phyloP scores from a whole-genome alignment of 805 yeast species.

The Barnettozyma sucrosica region DNA sequence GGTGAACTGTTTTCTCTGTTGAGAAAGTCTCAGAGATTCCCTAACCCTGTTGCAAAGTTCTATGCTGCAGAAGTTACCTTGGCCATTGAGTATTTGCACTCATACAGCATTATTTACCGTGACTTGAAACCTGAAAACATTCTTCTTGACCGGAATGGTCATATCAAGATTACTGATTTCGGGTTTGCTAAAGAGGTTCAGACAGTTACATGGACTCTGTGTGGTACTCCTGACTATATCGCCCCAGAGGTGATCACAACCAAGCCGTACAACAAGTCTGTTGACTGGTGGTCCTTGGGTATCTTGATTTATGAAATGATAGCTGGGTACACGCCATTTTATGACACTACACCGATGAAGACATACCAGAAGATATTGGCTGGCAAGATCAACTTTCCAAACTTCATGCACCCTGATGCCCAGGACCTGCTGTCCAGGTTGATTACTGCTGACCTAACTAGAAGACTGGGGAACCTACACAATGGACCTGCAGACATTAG shows the following conservation, averaged over 20 bases:
- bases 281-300: constrained; percentile 98
- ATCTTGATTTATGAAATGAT: constrained; percentile 90
- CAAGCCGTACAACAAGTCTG: constrained; percentile 90
- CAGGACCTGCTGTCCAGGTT: constrained; percentile 65
- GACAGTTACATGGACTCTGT: constrained; percentile 87
- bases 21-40: constrained; percentile 85
- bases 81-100: constrained; percentile 84
- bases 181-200: constrained; percentile 93
- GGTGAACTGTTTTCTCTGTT: constrained; percentile 86
- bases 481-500: constrained; percentile 83
- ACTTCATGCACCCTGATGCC: constrained; percentile 70
- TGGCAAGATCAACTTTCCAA: constrained; percentile 74
- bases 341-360: constrained; percentile 88
- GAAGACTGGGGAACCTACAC: constrained; percentile 78
- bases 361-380: constrained; percentile 87
- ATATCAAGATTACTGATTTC: constrained; percentile 86
- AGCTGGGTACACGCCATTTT: constrained; percentile 92
- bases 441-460: constrained; percentile 78
- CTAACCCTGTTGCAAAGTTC: constrained; percentile 93
- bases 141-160: constrained; percentile 81
- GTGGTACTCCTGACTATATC: constrained; percentile 95
- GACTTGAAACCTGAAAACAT: constrained; percentile 94
- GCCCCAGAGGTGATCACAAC: constrained; percentile 95
- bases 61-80: constrained; percentile 87
- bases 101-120: constrained; percentile 80